Evolutionary conservation across 495 filamentous ascomycete species (phyloP).

Genomic region (Podospora tetraspora): DNA sequence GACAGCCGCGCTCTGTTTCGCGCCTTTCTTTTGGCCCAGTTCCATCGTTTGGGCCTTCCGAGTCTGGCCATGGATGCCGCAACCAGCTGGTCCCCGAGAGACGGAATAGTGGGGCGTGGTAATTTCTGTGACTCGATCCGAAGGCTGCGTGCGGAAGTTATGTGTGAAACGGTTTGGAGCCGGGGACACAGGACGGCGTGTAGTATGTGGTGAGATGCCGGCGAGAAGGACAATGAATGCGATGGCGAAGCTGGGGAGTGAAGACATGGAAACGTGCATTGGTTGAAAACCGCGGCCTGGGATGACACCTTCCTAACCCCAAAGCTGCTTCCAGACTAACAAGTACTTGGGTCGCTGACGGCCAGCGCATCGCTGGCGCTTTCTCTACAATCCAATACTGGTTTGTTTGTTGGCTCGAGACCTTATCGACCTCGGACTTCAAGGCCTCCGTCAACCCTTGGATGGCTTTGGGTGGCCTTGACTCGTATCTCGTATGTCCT

Average conservation of each 20-base stretch:
- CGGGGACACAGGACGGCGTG: neutral
- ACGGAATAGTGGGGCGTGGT: neutral
- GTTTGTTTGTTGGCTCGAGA: too few species aligned
- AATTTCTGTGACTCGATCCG: neutral
- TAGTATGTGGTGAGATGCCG: neutral
- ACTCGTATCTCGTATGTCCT: too few species aligned
- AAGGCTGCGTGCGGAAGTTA: neutral
- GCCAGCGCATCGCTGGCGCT: too few species aligned
- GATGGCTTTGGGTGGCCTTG: too few species aligned
- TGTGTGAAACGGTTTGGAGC: neutral
- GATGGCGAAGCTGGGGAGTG: neutral
- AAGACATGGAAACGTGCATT: neutral
- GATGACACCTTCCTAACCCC: neutral
- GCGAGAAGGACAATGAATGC: neutral
- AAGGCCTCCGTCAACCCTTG: too few species aligned
- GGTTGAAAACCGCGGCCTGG: neutral
- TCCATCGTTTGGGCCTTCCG: too few species aligned
- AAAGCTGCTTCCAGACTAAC: too few species aligned
- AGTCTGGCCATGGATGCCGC: neutral
- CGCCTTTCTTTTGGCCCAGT: too few species aligned
- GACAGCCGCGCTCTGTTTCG: neutral
- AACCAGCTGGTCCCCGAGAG: neutral
- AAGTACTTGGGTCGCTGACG: too few species aligned
- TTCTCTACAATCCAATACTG: too few species aligned
- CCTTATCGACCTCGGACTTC: too few species aligned